Base-by-base conservation (phyloP, 164 flowering plant genomes). In the Buxus sempervirens region DNA sequence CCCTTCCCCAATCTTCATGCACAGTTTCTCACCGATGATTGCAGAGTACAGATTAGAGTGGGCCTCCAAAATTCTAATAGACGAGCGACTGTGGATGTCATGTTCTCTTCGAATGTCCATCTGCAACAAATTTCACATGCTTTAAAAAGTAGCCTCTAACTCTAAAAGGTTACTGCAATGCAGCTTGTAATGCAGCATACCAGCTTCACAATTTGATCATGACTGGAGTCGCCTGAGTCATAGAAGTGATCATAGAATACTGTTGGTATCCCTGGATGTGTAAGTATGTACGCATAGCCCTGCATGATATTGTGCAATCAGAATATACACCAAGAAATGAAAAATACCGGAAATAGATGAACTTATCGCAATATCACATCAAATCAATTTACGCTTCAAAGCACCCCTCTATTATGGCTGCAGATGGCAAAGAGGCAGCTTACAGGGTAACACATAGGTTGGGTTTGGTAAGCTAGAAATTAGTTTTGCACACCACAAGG, bases 281-380 rank as follows among this genome's bases (percentile, higher is more conserved):
- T 93, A 62, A 93, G 86, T 51, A 88, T 88, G 70, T 93, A 93
- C 4, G 96, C 89, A 73, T 93, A 93, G 49, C 98, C 98, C 98
- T 93, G 86, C 58, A 62, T 41, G 53, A 42, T 9, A 58, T 32
- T 60, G 3, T 27, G 61, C 5, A 2, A 6, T 27, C 42, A 68
- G 32, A 38, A 28, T 6, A 51, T 9, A 26, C 22, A n/a, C 28
- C 24, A 54, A 51, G 59, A n/a, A 26, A 6, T n/a, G 38, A 16
- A 19, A 45, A 24, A 63, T 32, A 54, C 60, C 32, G 49, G 54
- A 53, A 15, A 45, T 45, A 15, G 18, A 45, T 5, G 51, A 45
- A 45, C 13, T 45, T 45, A 10, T 45, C 51, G 10, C 12, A 10
- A 45, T 32, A 3, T 32, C 38, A 32, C 38, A 32, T 32, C 38